These are phyloP conservation scores for Leucoagaricus sp. DNA, from an alignment of 1,284 basidiomycete genomes.

Conservation along the genomic window DNA sequence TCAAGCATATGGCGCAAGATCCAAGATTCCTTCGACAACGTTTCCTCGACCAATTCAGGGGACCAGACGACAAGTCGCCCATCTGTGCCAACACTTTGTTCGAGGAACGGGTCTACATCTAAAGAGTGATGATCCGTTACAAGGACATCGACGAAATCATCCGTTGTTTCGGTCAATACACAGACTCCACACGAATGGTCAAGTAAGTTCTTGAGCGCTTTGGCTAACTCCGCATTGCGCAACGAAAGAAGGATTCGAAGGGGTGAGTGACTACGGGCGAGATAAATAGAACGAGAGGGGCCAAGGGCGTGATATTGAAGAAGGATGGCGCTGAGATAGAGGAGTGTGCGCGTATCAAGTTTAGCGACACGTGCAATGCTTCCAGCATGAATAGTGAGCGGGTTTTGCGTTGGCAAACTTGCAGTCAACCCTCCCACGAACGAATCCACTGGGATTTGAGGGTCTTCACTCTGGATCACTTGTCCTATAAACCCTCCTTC, in stretches of 20 bases:
- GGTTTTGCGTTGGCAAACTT: background rate
- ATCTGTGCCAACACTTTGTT: slow-evolving; percentile 1
- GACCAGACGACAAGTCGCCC: slow-evolving; percentile 1
- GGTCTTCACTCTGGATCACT: background rate
- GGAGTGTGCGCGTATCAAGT: background rate
- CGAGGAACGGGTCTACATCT: background rate
- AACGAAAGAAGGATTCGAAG: slow-evolving; percentile 1
- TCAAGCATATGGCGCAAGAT: background rate
- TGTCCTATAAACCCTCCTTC: slow-evolving; percentile 1
- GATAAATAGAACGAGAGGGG: background rate
- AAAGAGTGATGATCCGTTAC: background rate
- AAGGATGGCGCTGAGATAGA: background rate
- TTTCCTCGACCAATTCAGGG: background rate
- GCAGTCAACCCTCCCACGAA: background rate
- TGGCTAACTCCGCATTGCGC: background rate
- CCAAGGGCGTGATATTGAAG: background rate
- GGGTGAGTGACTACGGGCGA: background rate
- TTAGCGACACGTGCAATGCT: background rate
- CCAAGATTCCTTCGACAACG: slow-evolving; percentile 2
- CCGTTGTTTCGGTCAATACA: background rate
- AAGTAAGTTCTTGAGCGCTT: background rate
- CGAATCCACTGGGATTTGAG: background rate
- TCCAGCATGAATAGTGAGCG: background rate
- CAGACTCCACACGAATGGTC: background rate
- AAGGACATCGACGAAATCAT: background rate